A percentile compares a stretch with the other conserved stretches of the same genome.
Conservation (phyloP, 2,329 filamentous ascomycete genomes). For the Westerdykella aurantiaca region DNA sequence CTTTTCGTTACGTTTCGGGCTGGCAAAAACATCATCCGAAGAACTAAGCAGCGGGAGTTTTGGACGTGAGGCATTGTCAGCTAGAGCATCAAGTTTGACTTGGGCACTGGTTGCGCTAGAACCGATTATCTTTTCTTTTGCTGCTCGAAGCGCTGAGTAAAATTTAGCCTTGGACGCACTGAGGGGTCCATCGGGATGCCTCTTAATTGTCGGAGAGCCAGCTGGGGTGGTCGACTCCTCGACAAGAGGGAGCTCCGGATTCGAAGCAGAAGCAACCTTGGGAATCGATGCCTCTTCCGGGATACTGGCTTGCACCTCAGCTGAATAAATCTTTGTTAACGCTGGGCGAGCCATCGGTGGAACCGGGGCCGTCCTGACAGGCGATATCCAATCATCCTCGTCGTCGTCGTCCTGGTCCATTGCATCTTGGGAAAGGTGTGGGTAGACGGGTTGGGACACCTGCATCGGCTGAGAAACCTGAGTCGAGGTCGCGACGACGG, state of each 20-base stretch:
- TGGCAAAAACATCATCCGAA: slow-evolving; percentile 30
- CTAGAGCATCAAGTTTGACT: slow-evolving; percentile 52
- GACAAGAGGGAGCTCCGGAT: slow-evolving; percentile 37
- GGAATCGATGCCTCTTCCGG: slow-evolving; percentile 42
- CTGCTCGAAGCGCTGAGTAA: slow-evolving; percentile 83
- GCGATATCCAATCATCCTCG: slow-evolving; percentile 57
- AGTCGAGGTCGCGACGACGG: slow-evolving; percentile 6
- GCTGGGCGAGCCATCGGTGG: slow-evolving; percentile 40
- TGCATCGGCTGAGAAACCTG: slow-evolving; percentile 20
- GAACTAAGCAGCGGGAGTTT: slow-evolving; percentile 20
- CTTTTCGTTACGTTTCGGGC: slow-evolving; percentile 30
- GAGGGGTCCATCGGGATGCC: slow-evolving; percentile 66
- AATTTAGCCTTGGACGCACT: slow-evolving; percentile 91
- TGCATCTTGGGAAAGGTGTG: slow-evolving; percentile 18
- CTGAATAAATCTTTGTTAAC: slow-evolving; percentile 56
- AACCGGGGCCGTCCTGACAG: slow-evolving; percentile 38
- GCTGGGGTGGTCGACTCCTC: slow-evolving; percentile 51
- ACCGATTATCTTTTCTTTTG: slow-evolving; percentile 78
- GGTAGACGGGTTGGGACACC: slow-evolving; percentile 28
- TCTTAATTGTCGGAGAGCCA: slow-evolving; percentile 49
- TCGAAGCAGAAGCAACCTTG: slow-evolving; percentile 42
- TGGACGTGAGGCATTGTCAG: slow-evolving; percentile 24
- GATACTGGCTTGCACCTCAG: slow-evolving; percentile 40
- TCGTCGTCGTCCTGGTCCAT: slow-evolving; percentile 38
- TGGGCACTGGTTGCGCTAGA: slow-evolving; percentile 57